phyloP scores from a whole-genome alignment of 139 green algal genomes.

The Marvania coccoides region DNA sequence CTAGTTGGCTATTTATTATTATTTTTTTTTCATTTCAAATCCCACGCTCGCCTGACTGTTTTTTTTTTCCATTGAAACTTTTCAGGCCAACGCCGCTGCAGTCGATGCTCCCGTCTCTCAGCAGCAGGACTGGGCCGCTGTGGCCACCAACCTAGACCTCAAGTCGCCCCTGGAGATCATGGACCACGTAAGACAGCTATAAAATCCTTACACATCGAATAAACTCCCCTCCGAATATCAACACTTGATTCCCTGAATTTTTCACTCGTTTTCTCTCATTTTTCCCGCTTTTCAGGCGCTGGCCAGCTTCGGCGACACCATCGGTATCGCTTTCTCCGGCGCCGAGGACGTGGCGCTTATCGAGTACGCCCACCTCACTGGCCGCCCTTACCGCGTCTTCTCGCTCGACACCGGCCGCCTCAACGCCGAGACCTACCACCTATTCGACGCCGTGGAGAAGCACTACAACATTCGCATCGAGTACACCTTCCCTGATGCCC shows the following conservation, averaged over 20 bases:
- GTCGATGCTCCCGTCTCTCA: conserved; percentile 6
- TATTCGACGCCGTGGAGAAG: conserved; percentile 93
- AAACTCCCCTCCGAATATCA: not conserved
- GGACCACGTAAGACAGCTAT: conserved; percentile 78
- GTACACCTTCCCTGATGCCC: conserved; percentile 95
- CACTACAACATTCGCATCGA: conserved; percentile 97
- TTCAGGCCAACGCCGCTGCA: not conserved
- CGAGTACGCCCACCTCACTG: conserved; percentile 95
- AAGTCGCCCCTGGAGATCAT: conserved; percentile 89
- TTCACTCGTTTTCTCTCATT: not conserved
- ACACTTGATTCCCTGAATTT: not conserved
- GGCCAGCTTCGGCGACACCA: conserved; percentile 73
- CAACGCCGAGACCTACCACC: conserved; percentile 95
- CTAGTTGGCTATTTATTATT: no score
- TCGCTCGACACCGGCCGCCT: conserved; percentile 94
- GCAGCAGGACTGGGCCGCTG: conserved; percentile 41
- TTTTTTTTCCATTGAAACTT: no score
- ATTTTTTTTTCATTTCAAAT: no score
- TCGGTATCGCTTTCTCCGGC: conserved; percentile 91
- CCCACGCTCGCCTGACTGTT: no score
- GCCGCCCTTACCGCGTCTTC: conserved; percentile 92
- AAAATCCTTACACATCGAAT: not conserved
- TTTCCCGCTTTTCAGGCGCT: conserved; percentile 85
- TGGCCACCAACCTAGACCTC: conserved; percentile 58
- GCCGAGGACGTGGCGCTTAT: conserved; percentile 97